Base-by-base conservation (phyloP, 345 rosid species). In the Raphanus raphanistrum region DNA sequence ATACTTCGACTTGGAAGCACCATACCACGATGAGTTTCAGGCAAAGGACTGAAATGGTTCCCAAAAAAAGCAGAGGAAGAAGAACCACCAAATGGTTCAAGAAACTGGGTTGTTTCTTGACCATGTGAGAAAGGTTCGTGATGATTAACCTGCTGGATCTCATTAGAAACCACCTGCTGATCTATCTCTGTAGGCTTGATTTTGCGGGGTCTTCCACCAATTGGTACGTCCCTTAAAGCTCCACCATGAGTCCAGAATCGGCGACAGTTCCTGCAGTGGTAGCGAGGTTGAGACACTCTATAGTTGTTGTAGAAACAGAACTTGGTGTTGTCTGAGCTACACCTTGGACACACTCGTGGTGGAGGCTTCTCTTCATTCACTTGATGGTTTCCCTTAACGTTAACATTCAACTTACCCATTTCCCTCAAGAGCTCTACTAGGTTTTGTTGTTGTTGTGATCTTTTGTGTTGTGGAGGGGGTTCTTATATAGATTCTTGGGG, bases 241-340 rank as follows among this genome's bases (percentile, higher is more conserved):
- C 82, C 79, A 52, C 82, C 79, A 11, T 79, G 82, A 68, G 82
- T 79, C 79, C 75, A 79, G 3, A 62, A 79, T 25, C 82, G 31
- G 43, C 79, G 79, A 69, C 82, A 79, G 0, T 41, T 57, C 41
- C 74, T 79, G 55, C 82, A 79, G 5, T 36, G 63, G 8, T 74
- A 79, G 21, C 82, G 79, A 0, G 79, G 82, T 8, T 79, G 78
- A 36, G 70, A 27, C 52, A 68, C 0, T 8, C 59, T 73, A 4
- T 79, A 68, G 45, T 78, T 79, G 82, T 79, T 79, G 43, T 63
- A 79, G 41, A 63, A 79, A 26, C 71, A 79, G 0, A 79, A 79
- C 11, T 63, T 79, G 21, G 79, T 79, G 60, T 79, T 69, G 38
- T 55, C 55, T 16, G 79, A 79, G 8, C 11, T 5, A 27, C 79